Conservation (phyloP, 1,284 basidiomycete species). For the Trametes polyzona region DNA sequence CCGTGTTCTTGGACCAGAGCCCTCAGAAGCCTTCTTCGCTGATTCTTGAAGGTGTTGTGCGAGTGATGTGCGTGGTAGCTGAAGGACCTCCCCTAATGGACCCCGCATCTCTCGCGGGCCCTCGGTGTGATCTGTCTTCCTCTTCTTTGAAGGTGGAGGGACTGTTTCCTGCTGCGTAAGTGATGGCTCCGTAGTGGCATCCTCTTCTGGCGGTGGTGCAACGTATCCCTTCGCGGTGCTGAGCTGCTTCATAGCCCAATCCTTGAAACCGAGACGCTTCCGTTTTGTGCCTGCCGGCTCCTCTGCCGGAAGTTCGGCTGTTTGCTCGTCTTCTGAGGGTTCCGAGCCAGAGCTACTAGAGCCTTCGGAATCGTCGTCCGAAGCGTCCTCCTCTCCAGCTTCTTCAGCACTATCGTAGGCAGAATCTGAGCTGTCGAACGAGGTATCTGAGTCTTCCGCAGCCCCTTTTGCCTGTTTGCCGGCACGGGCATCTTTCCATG, state of each 20-base stretch:
- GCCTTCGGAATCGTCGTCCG: constrained; percentile 19
- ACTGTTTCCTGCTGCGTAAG: constrained; percentile 21
- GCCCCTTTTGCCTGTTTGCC: constrained; percentile 12
- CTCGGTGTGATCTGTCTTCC: constrained; percentile 39
- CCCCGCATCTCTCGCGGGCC: constrained; percentile 55
- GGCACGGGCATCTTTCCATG: constrained; percentile 36
- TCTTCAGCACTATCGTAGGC: constrained; percentile 53
- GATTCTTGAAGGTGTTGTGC: constrained; percentile 52
- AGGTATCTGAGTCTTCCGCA: constrained; percentile 54
- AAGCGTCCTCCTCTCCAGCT: constrained; percentile 34
- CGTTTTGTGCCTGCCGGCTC: constrained; percentile 26
- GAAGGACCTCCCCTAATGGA: constrained; percentile 68
- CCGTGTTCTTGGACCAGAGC: constrained; percentile 20
- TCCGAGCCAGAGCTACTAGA: constrained; percentile 10
- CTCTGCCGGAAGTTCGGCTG: constrained; percentile 9
- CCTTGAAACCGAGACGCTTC: constrained; percentile 71
- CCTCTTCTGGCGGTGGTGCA: constrained; percentile 22
- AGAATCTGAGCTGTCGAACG: constrained; percentile 80
- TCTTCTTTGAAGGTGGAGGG: constrained; percentile 45
- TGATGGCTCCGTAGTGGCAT: neutral
- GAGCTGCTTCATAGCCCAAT: constrained; percentile 84
- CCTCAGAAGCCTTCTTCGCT: constrained; percentile 25
- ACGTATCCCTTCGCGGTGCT: constrained; percentile 59
- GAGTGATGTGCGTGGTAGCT: constrained; percentile 65
- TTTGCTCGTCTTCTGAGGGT: constrained; percentile 11